Percentiles rank a stretch among this genome's conserved stretches.
Evolutionary conservation across 805 yeast genomes (phyloP).

Genomic region (Osmozyma mogii): DNA sequence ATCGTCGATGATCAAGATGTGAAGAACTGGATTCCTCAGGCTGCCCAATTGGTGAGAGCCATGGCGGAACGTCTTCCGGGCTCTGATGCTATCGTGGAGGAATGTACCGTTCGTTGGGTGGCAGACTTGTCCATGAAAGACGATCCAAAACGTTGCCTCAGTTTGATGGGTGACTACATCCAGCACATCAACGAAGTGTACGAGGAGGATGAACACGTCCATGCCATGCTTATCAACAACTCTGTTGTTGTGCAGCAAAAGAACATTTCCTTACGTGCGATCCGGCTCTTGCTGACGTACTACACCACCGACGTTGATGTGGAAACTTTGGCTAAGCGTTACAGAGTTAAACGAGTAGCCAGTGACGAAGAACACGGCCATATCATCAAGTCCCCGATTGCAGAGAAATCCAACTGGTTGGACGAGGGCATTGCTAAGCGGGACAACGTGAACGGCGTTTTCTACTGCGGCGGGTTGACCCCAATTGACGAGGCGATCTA

Average conservation of each 20-base stretch:
- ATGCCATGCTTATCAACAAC: conserved; percentile 67
- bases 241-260: conserved; percentile 66
- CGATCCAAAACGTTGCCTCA: conserved; percentile 52
- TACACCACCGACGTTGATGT: conserved; percentile 16
- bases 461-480: conserved; percentile 59
- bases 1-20: conserved; percentile 44
- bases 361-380: not conserved
- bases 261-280: conserved; percentile 48
- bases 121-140: conserved; percentile 60
- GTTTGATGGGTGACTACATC: conserved; percentile 75
- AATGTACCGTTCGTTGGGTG: conserved; percentile 69
- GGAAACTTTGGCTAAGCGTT: conserved; percentile 16
- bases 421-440: too few relatives aligned
- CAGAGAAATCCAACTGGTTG: too few relatives aligned
- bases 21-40: conserved; percentile 50
- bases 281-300: conserved; percentile 41
- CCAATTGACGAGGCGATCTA: conserved; percentile 64
- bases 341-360: conserved; percentile 15
- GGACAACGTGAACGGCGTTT: conserved; percentile 32
- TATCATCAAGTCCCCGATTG: too few relatives aligned
- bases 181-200: conserved; percentile 77
- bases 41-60: conserved; percentile 46
- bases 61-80: conserved; percentile 77
- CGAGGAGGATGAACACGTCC: conserved; percentile 46
- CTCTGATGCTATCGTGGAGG: conserved; percentile 62